These are phyloP conservation scores for Tetracladium maxilliforme DNA, from an alignment of 2,329 filamentous ascomycete genomes.

Conservation along the genomic window DNA sequence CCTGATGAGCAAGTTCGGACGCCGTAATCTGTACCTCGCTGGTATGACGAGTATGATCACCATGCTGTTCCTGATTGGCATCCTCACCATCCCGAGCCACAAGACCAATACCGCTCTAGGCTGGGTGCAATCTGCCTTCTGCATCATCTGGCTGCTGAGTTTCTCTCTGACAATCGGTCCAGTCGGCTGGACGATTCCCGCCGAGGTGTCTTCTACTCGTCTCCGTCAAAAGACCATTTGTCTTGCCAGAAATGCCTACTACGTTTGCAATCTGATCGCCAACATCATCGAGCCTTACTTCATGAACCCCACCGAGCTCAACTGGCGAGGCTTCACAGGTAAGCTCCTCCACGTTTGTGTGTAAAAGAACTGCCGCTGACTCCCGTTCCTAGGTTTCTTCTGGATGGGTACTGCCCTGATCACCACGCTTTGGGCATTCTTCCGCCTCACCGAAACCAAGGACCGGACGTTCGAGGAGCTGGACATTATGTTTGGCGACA, in stretches of 20 bases:
- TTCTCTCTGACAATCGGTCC: slow-evolving; percentile 37
- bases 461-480: slow-evolving; percentile 26
- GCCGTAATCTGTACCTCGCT: slow-evolving; percentile 31
- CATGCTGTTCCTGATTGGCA: slow-evolving; percentile 27
- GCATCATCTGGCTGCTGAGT: slow-evolving; percentile 32
- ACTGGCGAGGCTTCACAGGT: slow-evolving; percentile 25
- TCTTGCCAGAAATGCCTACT: slow-evolving; percentile 15
- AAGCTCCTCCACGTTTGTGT: slow-evolving; percentile 26
- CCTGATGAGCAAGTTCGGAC: slow-evolving; percentile 27
- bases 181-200: slow-evolving; percentile 14
- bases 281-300: slow-evolving; percentile 15
- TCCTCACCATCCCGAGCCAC: slow-evolving; percentile 22
- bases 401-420: slow-evolving; percentile 22
- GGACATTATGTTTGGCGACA: slow-evolving; percentile 24
- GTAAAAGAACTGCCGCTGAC: slow-evolving; percentile 15
- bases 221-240: slow-evolving; percentile 11
- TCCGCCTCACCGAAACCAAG: slow-evolving; percentile 23
- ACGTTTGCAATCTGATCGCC: slow-evolving; percentile 10
- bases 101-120: slow-evolving; percentile 18
- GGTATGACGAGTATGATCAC: slow-evolving; percentile 25
- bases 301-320: slow-evolving; percentile 20
- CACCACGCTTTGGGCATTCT: slow-evolving; percentile 20
- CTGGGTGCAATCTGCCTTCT: slow-evolving; percentile 33
- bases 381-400: slow-evolving; percentile 24
- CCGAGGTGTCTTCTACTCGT: slow-evolving; percentile 3